Percentiles rank a stretch among this genome's conserved stretches.
Conservation (phyloP, 2,329 filamentous ascomycete species). For the Cercospora zeina region DNA sequence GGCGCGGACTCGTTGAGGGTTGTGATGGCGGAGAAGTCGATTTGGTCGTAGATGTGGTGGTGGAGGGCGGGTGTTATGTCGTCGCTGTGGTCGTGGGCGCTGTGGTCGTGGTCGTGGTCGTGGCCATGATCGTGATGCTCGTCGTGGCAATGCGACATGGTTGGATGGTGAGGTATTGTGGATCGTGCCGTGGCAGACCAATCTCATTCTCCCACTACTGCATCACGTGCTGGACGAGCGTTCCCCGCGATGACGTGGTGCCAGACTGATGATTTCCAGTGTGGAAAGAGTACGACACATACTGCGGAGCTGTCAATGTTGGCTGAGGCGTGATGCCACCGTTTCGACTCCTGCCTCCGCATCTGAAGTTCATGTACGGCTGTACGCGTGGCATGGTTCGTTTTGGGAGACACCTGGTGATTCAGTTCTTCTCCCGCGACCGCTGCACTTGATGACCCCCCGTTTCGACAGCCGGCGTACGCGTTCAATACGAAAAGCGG, state of each 20-base stretch:
- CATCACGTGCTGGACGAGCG: too few species aligned
- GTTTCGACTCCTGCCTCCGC: neutral
- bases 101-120: conserved; percentile 52
- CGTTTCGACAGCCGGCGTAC: neutral
- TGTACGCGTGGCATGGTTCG: neutral
- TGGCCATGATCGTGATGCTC: conserved; percentile 47
- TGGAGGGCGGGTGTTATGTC: conserved; percentile 91
- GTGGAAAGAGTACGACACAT: too few species aligned
- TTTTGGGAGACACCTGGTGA: neutral
- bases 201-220: too few species aligned
- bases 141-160: conserved; percentile 53
- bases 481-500: neutral
- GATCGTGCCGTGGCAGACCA: neutral
- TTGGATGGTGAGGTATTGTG: neutral
- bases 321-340: neutral
- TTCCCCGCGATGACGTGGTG: too few species aligned
- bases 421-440: neutral
- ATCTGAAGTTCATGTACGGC: neutral
- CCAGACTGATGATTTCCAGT: too few species aligned
- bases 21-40: conserved; percentile 80
- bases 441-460: neutral
- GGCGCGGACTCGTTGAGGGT: conserved; percentile 78
- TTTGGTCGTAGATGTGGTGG: conserved; percentile 85
- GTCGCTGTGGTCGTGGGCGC: conserved; percentile 81
- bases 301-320: neutral